These are phyloP conservation scores for Scortechinia acanthostroma DNA, from an alignment of 2,329 filamentous ascomycete species.

Conservation along the genomic window DNA sequence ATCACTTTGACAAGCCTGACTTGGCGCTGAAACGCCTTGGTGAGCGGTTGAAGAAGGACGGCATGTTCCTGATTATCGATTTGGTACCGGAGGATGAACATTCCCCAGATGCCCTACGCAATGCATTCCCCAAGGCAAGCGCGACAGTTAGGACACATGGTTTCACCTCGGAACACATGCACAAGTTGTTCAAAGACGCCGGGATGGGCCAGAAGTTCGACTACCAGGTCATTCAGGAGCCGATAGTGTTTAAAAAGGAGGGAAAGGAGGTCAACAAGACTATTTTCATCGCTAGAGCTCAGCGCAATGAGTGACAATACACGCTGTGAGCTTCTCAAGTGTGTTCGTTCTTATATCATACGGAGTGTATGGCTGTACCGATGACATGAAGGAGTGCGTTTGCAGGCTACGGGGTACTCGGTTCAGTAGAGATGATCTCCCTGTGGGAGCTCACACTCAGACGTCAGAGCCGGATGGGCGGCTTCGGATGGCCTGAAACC, in stretches of 20 bases:
- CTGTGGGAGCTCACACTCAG: too few relatives aligned
- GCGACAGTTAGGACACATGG: neutral
- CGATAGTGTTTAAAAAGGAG: neutral
- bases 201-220: neutral
- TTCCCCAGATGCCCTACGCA: neutral
- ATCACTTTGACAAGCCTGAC: neutral
- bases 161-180: neutral
- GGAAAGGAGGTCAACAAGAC: neutral
- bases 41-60: neutral
- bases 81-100: neutral
- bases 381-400: too few relatives aligned
- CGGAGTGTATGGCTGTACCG: too few relatives aligned
- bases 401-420: too few relatives aligned
- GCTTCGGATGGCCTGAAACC: too few relatives aligned
- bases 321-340: too few relatives aligned
- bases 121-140: neutral
- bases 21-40: neutral
- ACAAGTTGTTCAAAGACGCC: neutral
- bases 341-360: too few relatives aligned
- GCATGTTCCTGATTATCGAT: neutral
- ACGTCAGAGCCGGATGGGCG: too few relatives aligned
- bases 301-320: too few relatives aligned
- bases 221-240: neutral
- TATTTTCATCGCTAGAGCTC: neutral
- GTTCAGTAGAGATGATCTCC: too few relatives aligned